Percentiles rank a stretch among this genome's conserved stretches.
These are phyloP conservation scores for Prunus mongolica DNA, from an alignment of 306 rosid species.

Conservation along the genomic window DNA sequence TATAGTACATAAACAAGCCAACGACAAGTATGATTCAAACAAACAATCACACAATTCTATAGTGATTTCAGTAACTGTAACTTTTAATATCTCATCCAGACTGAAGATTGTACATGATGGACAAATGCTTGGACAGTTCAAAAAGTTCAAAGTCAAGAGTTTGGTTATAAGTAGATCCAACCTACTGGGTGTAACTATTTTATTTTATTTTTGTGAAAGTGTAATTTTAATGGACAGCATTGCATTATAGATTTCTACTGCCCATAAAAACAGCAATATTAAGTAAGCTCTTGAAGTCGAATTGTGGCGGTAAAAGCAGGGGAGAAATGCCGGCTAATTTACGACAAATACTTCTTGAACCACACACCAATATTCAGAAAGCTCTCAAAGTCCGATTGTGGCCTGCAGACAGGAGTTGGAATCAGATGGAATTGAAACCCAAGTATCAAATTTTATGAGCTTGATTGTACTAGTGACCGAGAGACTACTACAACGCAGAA, in stretches of 20 bases:
- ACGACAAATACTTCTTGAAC: conserved; percentile 72
- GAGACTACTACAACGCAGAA: neutral
- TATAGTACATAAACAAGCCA: neutral
- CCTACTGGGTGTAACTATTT: too few relatives aligned
- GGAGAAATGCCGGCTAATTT: conserved; percentile 28
- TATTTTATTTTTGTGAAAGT: neutral
- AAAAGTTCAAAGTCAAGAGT: too few relatives aligned
- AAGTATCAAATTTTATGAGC: neutral
- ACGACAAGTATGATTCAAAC: neutral
- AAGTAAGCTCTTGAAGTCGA: conserved; percentile 50
- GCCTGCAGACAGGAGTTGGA: conserved; percentile 38
- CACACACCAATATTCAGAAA: conserved; percentile 80
- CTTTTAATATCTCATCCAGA: too few relatives aligned
- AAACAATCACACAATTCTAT: neutral
- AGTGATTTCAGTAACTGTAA: too few relatives aligned
- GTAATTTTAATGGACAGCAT: neutral
- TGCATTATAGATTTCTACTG: neutral
- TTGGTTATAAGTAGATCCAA: too few relatives aligned
- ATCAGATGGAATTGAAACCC: neutral
- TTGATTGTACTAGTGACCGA: neutral
- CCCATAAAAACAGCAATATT: conserved; percentile 44
- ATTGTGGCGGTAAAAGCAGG: neutral
- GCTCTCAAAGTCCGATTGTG: conserved; percentile 89
- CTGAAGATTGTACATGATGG: too few relatives aligned
- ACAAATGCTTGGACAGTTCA: too few relatives aligned